These are phyloP conservation scores for Lachancea waltii DNA, from an alignment of 805 yeast species.

Conservation along the genomic window DNA sequence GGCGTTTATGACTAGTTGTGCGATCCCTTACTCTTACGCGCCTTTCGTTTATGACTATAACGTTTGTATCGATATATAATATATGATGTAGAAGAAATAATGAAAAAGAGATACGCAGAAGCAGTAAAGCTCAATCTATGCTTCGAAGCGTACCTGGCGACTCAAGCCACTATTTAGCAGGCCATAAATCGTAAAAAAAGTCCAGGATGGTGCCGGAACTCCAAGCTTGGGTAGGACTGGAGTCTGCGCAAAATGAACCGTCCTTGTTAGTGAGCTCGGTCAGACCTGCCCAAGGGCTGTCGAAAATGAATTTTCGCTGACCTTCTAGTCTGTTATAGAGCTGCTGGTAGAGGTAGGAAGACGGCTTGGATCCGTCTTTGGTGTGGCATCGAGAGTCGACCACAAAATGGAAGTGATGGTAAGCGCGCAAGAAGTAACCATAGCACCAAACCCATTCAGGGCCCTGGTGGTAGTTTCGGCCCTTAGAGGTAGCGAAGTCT, in stretches of 20 bases:
- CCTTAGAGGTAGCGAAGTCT: slow-evolving; percentile 90
- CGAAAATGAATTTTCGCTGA: slow-evolving; percentile 62
- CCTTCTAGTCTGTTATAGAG: slow-evolving; percentile 54
- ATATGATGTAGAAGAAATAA: too few relatives aligned
- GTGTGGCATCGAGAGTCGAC: slow-evolving; percentile 34
- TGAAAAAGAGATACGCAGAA: too few relatives aligned
- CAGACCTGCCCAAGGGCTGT: slow-evolving; percentile 89
- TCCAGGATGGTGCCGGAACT: slow-evolving; percentile 82
- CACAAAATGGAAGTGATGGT: slow-evolving; percentile 44
- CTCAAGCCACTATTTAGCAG: slow-evolving; percentile 15
- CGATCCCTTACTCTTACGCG: neutral
- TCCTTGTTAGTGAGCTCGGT: slow-evolving; percentile 88
- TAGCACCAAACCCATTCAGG: slow-evolving; percentile 97
- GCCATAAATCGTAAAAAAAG: slow-evolving; percentile 60
- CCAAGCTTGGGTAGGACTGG: slow-evolving; percentile 98
- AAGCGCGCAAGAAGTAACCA: slow-evolving; percentile 85
- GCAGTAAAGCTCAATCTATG: too few relatives aligned
- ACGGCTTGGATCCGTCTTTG: slow-evolving; percentile 33
- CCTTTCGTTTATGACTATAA: neutral
- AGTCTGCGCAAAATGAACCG: slow-evolving; percentile 75
- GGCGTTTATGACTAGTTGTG: neutral
- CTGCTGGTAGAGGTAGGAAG: slow-evolving; percentile 49
- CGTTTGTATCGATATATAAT: neutral
- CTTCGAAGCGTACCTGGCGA: too few relatives aligned
- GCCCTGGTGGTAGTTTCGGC: slow-evolving; percentile 96